Evolutionary conservation across 257 asterid genomes (phyloP).

Genomic region (Agastache rugosa): DNA sequence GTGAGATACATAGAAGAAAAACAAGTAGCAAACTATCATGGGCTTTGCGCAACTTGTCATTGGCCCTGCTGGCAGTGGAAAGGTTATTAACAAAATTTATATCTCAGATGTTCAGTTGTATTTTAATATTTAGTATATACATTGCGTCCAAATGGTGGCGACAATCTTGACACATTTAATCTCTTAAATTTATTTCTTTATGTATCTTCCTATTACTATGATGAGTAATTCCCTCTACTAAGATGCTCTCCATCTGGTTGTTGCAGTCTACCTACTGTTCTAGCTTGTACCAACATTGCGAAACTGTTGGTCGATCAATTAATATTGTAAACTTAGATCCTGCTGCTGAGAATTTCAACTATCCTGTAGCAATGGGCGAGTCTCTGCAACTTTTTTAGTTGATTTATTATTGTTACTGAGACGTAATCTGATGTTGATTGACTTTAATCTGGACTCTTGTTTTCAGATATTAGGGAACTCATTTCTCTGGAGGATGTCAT

Average conservation of each 20-base stretch:
- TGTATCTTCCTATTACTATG: not conserved
- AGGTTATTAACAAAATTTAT: constrained; percentile 56
- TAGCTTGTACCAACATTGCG: constrained; percentile 79
- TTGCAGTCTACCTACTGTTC: constrained; percentile 95
- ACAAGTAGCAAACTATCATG: constrained; percentile 53
- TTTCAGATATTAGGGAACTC: constrained; percentile 86
- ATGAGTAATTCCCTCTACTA: constrained; percentile 2
- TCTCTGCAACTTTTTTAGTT: constrained; percentile 13
- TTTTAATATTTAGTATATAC: not conserved
- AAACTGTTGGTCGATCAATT: constrained; percentile 74
- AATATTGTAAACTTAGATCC: constrained; percentile 93
- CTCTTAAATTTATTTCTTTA: not conserved
- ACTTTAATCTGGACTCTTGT: constrained; percentile 20
- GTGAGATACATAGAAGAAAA: constrained; percentile 34
- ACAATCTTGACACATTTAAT: constrained; percentile 2
- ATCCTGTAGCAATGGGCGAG: constrained; percentile 97
- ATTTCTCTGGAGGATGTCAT: constrained; percentile 90
- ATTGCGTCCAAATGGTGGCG: not conserved
- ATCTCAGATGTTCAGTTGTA: not conserved
- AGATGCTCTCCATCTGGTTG: constrained; percentile 28
- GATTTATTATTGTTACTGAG: not conserved
- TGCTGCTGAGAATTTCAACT: constrained; percentile 94
- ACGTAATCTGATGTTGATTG: constrained; percentile 16
- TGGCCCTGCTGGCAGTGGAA: constrained; percentile 99
- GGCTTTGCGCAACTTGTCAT: constrained; percentile 95